Conservation (phyloP, 192 early-diverging fungal genomes). For the Thoreauomyces humboldtii region DNA sequence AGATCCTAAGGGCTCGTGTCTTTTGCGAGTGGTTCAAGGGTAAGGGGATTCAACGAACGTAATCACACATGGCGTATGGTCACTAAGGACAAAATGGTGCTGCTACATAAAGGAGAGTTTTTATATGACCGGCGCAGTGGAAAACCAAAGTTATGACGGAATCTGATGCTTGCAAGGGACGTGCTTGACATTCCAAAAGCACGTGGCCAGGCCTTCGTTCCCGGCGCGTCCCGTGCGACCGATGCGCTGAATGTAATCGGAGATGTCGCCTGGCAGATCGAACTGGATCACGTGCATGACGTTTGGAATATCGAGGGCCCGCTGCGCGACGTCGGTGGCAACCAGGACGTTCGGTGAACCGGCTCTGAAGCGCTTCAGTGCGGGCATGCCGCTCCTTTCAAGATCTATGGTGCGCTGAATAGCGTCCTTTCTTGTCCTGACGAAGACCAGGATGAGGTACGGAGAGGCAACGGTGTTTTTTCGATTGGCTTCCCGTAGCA, state of each 20-base stretch:
- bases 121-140: too few relatives aligned
- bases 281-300: conserved; percentile 77
- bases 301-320: conserved; percentile 92
- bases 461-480: conserved; percentile 33
- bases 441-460: conserved; percentile 88
- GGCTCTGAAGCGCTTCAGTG: conserved; percentile 87
- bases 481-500: conserved; percentile 39
- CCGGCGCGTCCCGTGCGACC: conserved; percentile 97
- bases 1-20: too few relatives aligned
- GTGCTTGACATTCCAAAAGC: conserved; percentile 91
- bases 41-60: too few relatives aligned
- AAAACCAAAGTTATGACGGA: too few relatives aligned
- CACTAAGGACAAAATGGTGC: too few relatives aligned
- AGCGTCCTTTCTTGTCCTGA: conserved; percentile 92
- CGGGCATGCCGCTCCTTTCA: conserved; percentile 73
- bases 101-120: too few relatives aligned
- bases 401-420: conserved; percentile 74
- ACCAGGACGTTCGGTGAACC: conserved; percentile 86
- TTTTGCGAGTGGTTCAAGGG: too few relatives aligned
- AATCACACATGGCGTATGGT: too few relatives aligned
- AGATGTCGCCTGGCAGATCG: conserved; percentile 96
- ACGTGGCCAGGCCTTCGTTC: conserved; percentile 91
- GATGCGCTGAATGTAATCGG: conserved; percentile 97
- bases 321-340: conserved; percentile 92
- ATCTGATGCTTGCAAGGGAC: too few relatives aligned